Evolutionary conservation across 257 asterid genomes (phyloP), one percentile per base, ranked within the genome.

Genomic region (Nicotiana paniculata): DNA sequence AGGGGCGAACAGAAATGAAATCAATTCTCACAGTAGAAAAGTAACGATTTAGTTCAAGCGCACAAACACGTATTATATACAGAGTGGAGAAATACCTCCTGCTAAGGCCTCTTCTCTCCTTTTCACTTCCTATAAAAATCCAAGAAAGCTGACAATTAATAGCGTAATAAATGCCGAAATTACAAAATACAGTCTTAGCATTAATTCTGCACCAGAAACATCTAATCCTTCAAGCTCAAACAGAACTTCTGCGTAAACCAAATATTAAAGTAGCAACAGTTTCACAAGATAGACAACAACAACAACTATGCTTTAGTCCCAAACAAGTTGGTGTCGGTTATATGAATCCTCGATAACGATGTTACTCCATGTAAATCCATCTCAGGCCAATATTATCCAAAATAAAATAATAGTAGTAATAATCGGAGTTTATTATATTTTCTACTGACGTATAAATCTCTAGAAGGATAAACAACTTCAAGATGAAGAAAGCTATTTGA

Each of bases 61-160:
- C 9, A 11, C 24, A 21, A 72, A 4, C 10, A 24, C 35, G 1
- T 62, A 43, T 21, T 39, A 43, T 33, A 63, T 54, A 0, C 21
- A 65, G 65, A 80, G n/a, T 11, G 63, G 30, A 81, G 68, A 84
- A 81, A 68, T 90, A 94, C 98, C 87, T 93, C 89, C 85, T 43
- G 91, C 85, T 48, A 92, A 81, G 59, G 88, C 92, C 54, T 91
- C 97, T 90, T 94, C 98, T 89, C 84, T 93, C 90, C 96, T 92
- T 89, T 89, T 91, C 68, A 94, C 88, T 77, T 93, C 98, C 98
- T 94, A 82, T 81, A 88, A 13, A 87, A 70, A 63, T 85, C 83
- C 81, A 79, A 48, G 80, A 79, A 82, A 18, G 21, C 55, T 13
- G 46, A 77, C 24, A 77, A 82, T 81, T 55, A 83, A 39, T 81